These are phyloP conservation scores for Phyllosticta paracitricarpa DNA, from an alignment of 2,329 filamentous ascomycete genomes.

Conservation along the genomic window DNA sequence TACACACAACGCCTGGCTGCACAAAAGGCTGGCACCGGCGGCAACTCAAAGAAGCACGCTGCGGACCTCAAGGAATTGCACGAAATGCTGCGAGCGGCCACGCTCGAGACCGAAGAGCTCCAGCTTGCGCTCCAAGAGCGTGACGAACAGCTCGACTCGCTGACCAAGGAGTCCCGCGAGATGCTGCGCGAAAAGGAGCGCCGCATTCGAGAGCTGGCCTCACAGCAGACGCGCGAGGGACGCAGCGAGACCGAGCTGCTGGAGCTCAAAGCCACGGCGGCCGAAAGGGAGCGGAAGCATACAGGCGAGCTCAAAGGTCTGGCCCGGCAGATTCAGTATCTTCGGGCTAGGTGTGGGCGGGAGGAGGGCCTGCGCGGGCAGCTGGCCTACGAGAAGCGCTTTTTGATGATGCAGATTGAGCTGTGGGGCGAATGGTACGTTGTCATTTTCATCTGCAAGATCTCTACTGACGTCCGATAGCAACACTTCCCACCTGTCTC, in stretches of 20 bases:
- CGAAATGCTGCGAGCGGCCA: constrained; percentile 13
- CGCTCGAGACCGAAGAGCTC: constrained; percentile 16
- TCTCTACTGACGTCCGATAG: constrained; percentile 38
- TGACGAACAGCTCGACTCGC: constrained; percentile 12
- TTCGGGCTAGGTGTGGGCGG: constrained; percentile 69
- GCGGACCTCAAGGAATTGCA: constrained; percentile 16
- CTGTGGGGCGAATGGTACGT: constrained; percentile 86
- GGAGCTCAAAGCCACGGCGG: constrained; percentile 37
- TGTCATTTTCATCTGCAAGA: constrained; percentile 7
- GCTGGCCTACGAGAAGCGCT: constrained; percentile 77
- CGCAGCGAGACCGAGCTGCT: constrained; percentile 19
- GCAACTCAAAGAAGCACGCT: constrained; percentile 15
- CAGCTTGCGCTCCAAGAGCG: constrained; percentile 13
- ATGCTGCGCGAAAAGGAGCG: constrained; percentile 12
- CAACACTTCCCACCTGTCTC: constrained; percentile 81
- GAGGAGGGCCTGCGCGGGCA: constrained; percentile 73
- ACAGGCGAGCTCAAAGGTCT: constrained; percentile 70
- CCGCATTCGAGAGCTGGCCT: constrained; percentile 13
- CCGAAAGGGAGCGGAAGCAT: constrained; percentile 59
- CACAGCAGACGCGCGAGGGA: constrained; percentile 21
- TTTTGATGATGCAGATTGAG: constrained; percentile 67
- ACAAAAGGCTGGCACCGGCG: constrained; percentile 12
- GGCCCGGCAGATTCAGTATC: constrained; percentile 81
- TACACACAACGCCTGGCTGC: constrained; percentile 17
- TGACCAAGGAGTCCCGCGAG: constrained; percentile 11